Evolutionary conservation across 1,284 basidiomycete species (phyloP), one percentile per base, ranked within the genome.

Genomic region (Leccinum idahoense): DNA sequence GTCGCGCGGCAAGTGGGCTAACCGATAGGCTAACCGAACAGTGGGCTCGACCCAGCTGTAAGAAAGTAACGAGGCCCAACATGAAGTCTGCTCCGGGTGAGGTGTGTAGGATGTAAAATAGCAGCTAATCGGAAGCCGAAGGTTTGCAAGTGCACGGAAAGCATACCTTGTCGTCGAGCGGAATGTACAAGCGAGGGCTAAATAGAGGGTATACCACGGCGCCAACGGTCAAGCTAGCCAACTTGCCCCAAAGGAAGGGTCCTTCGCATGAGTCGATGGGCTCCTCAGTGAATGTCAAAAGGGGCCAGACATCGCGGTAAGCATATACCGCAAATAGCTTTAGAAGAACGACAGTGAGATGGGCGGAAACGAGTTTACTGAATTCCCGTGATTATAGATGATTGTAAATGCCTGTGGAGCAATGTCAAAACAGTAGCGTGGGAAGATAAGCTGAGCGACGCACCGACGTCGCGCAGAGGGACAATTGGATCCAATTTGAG

Each of bases 251-350:
- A 14, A 76, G 57, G 7, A 76, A 32, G 20, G 44, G 35, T 2
- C 72, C 71, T 62, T 75, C 71, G 4, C 49, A 41, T 4, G 58
- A 57, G 63, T 75, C 74, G 29, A 62, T 37, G 20, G 75, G 73
- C 18, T 49, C 56, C 18, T 65, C 44, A 5, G 61, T 68, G 62
- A 71, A 82, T 0, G 84, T 86, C 15, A 79, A 71, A 10, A 85
- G 68, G 1, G 85, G 85, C 76, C 77, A 85, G 46, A 86, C 61
- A 69, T 87, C 84, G 39, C 84, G 80, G 68, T 85, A 84, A 23
- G 75, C 72, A 70, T 80, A 87, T 14, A 80, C 70, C 58, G 71
- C 63, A 62, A 77, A 68, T 59, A 78, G 68, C 44, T 64, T 60
- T 7, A 39, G 11, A 55, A 54, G 60, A 23, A 62, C 14, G 6